Conservation (phyloP, 345 rosid genomes). For the Salix koriyanagi region DNA sequence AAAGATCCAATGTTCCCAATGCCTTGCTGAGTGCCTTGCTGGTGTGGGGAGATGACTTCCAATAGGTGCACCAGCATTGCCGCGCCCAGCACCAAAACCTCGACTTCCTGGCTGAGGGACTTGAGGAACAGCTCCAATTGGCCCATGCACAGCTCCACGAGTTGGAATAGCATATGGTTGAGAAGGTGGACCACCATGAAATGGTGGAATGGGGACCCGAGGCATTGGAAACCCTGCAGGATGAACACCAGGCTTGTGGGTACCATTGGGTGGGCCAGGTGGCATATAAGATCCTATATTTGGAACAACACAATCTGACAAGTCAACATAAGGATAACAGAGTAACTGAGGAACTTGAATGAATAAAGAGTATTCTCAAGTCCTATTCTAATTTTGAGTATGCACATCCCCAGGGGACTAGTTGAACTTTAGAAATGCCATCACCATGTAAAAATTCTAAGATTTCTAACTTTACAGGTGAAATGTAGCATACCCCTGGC, state of each 20-base stretch:
- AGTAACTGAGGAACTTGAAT: not conserved
- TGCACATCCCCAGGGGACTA: not conserved
- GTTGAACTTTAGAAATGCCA: not conserved
- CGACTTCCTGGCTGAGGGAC: conserved; percentile 79
- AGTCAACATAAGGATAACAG: not conserved
- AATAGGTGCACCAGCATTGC: conserved; percentile 63
- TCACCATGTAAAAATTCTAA: not conserved
- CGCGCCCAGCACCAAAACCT: conserved; percentile 91
- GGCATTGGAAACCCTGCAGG: conserved; percentile 85
- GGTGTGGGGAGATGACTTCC: conserved; percentile 86
- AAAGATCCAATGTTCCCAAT: conserved; percentile 85
- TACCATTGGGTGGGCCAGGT: conserved; percentile 78
- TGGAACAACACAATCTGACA: not conserved
- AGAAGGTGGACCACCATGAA: conserved; percentile 77
- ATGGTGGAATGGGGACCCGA: conserved; percentile 72
- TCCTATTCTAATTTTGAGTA: not conserved
- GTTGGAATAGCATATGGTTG: conserved; percentile 97
- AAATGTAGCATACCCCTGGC: conserved; percentile 55
- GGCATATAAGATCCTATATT: conserved; percentile 71
- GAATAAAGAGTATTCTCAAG: not conserved
- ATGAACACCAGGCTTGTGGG: conserved; percentile 84
- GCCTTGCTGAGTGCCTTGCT: conserved; percentile 68
- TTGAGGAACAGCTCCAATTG: conserved; percentile 90
- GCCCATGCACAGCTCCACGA: conserved; percentile 85
- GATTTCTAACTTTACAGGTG: not conserved